phyloP scores from a whole-genome alignment of 1,139 yeast genomes.

The Candida sp. region DNA sequence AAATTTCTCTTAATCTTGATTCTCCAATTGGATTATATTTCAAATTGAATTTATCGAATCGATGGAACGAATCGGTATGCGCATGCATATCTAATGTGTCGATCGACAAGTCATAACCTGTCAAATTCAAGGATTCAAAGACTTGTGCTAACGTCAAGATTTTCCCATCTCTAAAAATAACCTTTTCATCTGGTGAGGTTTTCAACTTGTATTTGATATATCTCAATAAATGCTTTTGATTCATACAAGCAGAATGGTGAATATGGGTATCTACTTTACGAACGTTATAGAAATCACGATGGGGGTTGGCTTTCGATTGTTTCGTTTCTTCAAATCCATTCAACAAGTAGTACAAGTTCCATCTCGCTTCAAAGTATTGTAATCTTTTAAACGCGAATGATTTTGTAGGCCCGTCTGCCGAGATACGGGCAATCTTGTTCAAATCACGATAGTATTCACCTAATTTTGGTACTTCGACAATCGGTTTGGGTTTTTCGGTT shows the following conservation, averaged over 20 bases:
- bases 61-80: constrained; percentile 95
- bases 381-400: constrained; percentile 93
- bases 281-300: constrained; percentile 96
- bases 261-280: constrained; percentile 99
- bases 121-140: constrained; percentile 81
- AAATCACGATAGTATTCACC: constrained; percentile 83
- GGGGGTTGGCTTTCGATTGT: constrained; percentile 75
- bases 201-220: constrained; percentile 84
- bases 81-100: constrained; percentile 99
- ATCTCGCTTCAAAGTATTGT: constrained; percentile 92
- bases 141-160: constrained; percentile 85
- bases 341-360: constrained; percentile 85
- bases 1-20: constrained; percentile 92
- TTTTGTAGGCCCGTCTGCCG: constrained; percentile 97
- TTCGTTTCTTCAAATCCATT: constrained; percentile 93
- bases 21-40: constrained; percentile 99
- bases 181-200: constrained; percentile 74
- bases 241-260: constrained; percentile 99
- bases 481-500: constrained; percentile 19
- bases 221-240: constrained; percentile 92
- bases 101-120: constrained; percentile 93
- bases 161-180: constrained; percentile 90
- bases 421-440: constrained; percentile 63
- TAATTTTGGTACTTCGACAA: constrained; percentile 71
- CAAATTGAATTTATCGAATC: constrained; percentile 96